Evolutionary conservation across 768 basidiomycete genomes (phyloP).

Genomic region (Chalciporus sphaerocephalus): DNA sequence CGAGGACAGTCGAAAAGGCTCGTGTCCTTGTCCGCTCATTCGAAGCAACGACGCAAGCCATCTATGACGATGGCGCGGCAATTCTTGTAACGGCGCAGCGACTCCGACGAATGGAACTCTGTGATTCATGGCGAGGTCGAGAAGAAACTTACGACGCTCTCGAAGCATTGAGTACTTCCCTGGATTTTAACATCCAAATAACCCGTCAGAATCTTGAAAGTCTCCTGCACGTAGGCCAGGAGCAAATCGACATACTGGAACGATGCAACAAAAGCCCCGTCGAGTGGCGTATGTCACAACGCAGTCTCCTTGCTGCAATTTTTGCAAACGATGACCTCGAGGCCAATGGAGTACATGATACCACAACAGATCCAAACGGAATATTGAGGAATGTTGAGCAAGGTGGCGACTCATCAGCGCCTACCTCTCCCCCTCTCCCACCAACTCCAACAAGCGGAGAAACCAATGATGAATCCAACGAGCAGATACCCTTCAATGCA

Average conservation of each 20-base stretch:
- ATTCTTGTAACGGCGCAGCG: constrained; percentile 40
- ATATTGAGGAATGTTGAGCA: constrained; percentile 9
- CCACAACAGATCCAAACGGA: constrained; percentile 7
- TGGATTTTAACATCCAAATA: constrained; percentile 34
- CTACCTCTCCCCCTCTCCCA: constrained; percentile 5
- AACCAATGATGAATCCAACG: not conserved
- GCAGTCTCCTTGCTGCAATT: constrained; percentile 32
- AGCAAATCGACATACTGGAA: constrained; percentile 38
- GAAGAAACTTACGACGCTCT: constrained; percentile 26
- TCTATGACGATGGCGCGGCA: constrained; percentile 45
- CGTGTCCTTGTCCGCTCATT: constrained; percentile 44
- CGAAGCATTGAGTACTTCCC: constrained; percentile 26
- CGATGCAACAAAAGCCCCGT: constrained; percentile 38
- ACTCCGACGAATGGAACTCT: constrained; percentile 24
- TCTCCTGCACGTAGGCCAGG: constrained; percentile 35
- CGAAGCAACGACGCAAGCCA: constrained; percentile 45
- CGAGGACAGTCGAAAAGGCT: constrained; percentile 43
- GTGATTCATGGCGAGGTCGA: constrained; percentile 22
- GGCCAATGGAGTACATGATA: constrained; percentile 5
- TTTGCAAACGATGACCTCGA: constrained; percentile 20
- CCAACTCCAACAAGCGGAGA: constrained; percentile 13
- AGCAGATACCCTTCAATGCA: not conserved
- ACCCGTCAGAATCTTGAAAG: constrained; percentile 37
- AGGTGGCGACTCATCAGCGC: constrained; percentile 1
- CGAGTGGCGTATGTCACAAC: constrained; percentile 45